Conservation (phyloP, 2,329 filamentous ascomycete species). For the Aspergillus thermomutatus region DNA sequence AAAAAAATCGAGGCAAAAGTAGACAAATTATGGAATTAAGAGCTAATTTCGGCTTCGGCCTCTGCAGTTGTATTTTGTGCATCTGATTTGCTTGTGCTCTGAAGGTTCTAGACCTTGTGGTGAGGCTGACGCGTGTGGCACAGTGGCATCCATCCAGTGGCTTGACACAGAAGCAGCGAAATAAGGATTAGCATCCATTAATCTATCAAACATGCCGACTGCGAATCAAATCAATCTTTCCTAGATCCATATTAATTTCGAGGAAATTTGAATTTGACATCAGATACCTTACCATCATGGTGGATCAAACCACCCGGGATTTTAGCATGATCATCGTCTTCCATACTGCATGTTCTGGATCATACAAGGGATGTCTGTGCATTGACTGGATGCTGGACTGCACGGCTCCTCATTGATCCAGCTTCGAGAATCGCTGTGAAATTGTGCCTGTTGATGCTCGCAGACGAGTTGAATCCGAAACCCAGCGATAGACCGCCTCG, state of each 20-base stretch:
- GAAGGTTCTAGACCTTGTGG: background rate
- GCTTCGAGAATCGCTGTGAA: background rate
- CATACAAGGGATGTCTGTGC: background rate
- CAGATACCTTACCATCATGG: background rate
- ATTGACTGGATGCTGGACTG: background rate
- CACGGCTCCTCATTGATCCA: background rate
- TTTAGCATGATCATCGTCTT: background rate
- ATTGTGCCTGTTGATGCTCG: background rate
- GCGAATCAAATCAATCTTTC: background rate
- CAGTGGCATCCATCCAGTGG: background rate
- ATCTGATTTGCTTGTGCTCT: background rate
- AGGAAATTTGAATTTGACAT: background rate
- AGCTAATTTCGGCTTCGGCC: background rate
- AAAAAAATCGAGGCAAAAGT: background rate
- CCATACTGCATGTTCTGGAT: background rate
- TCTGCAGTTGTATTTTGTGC: background rate
- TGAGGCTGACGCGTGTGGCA: background rate
- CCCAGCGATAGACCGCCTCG: background rate
- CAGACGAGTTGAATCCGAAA: background rate
- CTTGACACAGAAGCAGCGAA: background rate
- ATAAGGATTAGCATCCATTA: background rate
- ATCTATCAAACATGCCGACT: background rate
- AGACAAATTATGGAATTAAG: background rate
- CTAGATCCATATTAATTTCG: background rate
- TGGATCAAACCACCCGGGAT: background rate